These are phyloP conservation scores for Solanum clarkiae DNA, from an alignment of 257 asterid species.

Conservation along the genomic window DNA sequence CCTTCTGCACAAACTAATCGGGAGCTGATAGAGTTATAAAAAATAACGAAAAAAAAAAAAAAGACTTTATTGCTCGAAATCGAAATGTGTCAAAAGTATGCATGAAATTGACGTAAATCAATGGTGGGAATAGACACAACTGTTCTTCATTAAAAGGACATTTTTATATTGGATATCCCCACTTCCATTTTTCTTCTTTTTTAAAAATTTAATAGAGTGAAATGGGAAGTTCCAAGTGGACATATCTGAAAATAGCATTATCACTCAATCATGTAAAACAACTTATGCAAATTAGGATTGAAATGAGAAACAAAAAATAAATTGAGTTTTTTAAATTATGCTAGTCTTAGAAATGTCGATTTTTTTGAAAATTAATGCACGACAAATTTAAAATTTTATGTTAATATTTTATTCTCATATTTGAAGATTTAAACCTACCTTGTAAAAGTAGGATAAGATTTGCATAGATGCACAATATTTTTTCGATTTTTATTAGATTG, in stretches of 20 bases:
- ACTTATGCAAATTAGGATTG: background rate
- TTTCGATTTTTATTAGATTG: background rate
- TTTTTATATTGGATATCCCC: background rate
- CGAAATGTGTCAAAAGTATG: background rate
- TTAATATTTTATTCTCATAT: background rate
- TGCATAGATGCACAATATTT: fast-evolving
- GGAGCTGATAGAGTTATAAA: background rate
- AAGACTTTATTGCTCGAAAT: background rate
- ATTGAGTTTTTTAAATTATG: background rate
- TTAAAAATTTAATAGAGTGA: background rate
- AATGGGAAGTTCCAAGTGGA: background rate
- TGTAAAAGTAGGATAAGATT: fast-evolving
- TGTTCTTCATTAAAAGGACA: background rate
- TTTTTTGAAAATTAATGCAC: background rate
- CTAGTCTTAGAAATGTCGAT: background rate
- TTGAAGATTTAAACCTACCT: background rate
- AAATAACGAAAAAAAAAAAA: background rate
- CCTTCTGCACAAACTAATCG: background rate
- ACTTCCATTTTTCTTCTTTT: background rate
- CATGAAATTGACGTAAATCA: background rate
- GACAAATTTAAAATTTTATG: background rate
- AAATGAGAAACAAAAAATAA: background rate
- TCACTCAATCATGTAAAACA: background rate
- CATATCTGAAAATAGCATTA: background rate
- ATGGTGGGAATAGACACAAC: background rate